Conservation (phyloP, 2,329 filamentous ascomycete genomes). For the Coniochaeta pulveracea region DNA sequence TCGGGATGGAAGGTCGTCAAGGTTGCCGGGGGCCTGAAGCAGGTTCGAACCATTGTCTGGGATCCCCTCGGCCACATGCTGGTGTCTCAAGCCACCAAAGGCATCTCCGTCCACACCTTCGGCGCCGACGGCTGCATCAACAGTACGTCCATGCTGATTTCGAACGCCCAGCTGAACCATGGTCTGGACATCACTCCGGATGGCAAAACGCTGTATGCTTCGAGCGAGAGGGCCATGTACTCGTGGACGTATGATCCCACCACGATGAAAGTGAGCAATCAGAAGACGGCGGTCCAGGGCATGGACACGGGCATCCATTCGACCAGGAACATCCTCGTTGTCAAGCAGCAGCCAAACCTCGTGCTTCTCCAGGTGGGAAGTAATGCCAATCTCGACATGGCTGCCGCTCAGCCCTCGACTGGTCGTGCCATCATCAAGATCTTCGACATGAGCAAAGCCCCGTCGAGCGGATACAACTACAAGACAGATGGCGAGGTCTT, state of each 20-base stretch:
- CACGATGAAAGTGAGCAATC: conserved; percentile 28
- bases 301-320: conserved; percentile 24
- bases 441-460: conserved; percentile 22
- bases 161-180: conserved; percentile 21
- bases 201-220: conserved; percentile 22
- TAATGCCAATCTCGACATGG: conserved; percentile 21
- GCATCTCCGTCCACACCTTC: conserved; percentile 23
- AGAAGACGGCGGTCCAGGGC: conserved; percentile 21
- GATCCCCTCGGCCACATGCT: conserved; percentile 22
- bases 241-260: conserved; percentile 43
- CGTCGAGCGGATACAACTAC: conserved; percentile 20
- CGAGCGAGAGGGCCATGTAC: conserved; percentile 28
- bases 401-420: conserved; percentile 16
- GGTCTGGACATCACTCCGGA: conserved; percentile 22
- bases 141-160: conserved; percentile 19
- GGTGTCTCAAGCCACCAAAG: conserved; percentile 19
- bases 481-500: conserved; percentile 21
- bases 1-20: conserved; percentile 23
- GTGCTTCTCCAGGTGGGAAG: conserved; percentile 22
- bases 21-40: conserved; percentile 18
- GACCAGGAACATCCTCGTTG: conserved; percentile 21
- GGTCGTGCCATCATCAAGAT: conserved; percentile 25
- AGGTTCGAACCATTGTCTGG: conserved; percentile 19
- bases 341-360: conserved; percentile 19
- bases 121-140: conserved; percentile 23